Conservation (phyloP, 805 yeast species). For the Kregervanrija pseudodelftensis region DNA sequence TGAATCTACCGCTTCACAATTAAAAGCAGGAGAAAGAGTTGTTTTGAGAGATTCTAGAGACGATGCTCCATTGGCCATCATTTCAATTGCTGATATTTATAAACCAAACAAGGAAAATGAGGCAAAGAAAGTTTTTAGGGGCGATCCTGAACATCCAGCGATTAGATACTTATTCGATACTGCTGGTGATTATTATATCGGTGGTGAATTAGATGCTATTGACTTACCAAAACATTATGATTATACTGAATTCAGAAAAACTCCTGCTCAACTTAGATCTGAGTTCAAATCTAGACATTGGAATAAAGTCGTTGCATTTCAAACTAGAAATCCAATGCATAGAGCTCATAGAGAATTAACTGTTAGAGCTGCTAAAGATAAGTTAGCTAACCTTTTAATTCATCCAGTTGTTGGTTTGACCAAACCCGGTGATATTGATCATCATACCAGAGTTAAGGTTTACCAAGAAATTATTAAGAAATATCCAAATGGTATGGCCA, state of each 20-base stretch:
- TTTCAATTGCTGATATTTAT: slow-evolving; percentile 74
- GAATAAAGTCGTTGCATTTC: slow-evolving; percentile 92
- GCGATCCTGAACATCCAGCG: slow-evolving; percentile 97
- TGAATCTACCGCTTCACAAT: slow-evolving; percentile 37
- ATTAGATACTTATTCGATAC: slow-evolving; percentile 60
- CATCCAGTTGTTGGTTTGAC: slow-evolving; percentile 97
- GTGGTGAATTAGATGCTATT: slow-evolving; percentile 83
- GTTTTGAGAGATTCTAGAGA: slow-evolving; percentile 78
- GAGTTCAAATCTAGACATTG: slow-evolving; percentile 79
- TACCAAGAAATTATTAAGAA: slow-evolving; percentile 88
- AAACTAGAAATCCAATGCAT: slow-evolving; percentile 98
- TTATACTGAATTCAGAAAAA: slow-evolving; percentile 77
- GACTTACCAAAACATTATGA: slow-evolving; percentile 84
- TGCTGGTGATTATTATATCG: slow-evolving; percentile 80
- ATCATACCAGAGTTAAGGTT: slow-evolving; percentile 93
- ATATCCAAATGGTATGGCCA: slow-evolving; percentile 91
- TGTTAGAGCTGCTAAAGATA: slow-evolving; percentile 91
- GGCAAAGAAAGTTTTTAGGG: slow-evolving; percentile 85
- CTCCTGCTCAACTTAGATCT: slow-evolving; percentile 83
- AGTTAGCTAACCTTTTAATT: slow-evolving; percentile 79
- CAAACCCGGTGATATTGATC: slow-evolving; percentile 97
- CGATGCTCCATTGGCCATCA: slow-evolving; percentile 69
- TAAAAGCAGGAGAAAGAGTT: slow-evolving; percentile 52
- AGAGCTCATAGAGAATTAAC: slow-evolving; percentile 96
- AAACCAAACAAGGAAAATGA: slow-evolving; percentile 73